Base-by-base conservation (phyloP, 2,329 filamentous ascomycete genomes). In the Arthroderma uncinatum region DNA sequence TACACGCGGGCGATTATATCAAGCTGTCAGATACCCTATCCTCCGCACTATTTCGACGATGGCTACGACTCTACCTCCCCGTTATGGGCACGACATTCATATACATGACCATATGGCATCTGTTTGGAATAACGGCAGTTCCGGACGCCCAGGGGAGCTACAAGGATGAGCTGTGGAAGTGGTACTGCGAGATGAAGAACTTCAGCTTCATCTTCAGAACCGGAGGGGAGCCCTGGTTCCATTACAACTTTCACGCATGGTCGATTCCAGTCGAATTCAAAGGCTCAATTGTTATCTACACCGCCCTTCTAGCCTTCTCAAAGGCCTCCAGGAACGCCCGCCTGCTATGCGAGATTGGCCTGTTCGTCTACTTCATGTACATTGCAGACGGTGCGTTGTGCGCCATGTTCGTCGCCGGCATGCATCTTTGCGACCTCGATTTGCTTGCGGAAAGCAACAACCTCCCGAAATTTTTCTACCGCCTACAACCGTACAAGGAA, bases 311-410 rank as follows among this genome's bases (percentile, higher is more conserved):
- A 19, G 80, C 83, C 0, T 74, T 87, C 9, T 79, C 82, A 0
- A 73, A 79, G 55, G 79, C 77, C 58, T 78, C 78, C 0, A 73
- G 70, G 23, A 79, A 76, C 56, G 77, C 79, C 2, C 78, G 84
- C 12, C 73, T 86, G 0, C 73, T 73, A 67, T 79, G 78, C 64
- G 70, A 82, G 62, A 50, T 74, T 0, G 76, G 66, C 0, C 71
- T 88, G 9, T 76, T 82, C 19, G 73, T 75, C 61, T 88, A 87
- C 69, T 86, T 85, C 64, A 73, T 87, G 65, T 86, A 85, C 66
- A 77, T 87, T 54, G 78, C 77, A 2, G 85, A 88, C 65, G 84
- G 82, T 23, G 81, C 77, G 69, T 82, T 81, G 64, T 80, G 79
- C 61, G 75, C 82, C 14, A 74, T 83, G 68, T 86, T 86, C 65